A percentile compares a stretch with the other conserved stretches of the same genome.
Evolutionary conservation across 2,329 filamentous ascomycete species (phyloP).

Genomic region (Aaosphaeria pasadenensis): DNA sequence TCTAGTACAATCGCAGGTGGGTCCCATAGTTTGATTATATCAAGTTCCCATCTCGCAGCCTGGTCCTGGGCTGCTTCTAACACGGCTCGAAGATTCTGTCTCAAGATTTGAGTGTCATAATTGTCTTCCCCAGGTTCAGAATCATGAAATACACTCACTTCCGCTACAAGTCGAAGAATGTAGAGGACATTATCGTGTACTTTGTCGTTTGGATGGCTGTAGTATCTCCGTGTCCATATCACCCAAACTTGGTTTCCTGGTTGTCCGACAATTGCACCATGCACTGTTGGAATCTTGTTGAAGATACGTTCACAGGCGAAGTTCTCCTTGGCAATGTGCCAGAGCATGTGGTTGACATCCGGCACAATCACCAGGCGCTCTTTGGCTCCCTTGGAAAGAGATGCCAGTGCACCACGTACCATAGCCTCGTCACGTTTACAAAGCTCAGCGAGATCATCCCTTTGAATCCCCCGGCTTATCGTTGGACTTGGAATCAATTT

Average conservation of each 20-base stretch:
- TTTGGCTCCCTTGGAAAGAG: constrained; percentile 23
- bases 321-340: constrained; percentile 74
- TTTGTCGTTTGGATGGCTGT: constrained; percentile 35
- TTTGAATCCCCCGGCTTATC: constrained; percentile 46
- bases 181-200: constrained; percentile 59
- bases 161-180: constrained; percentile 64
- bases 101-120: constrained; percentile 7
- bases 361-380: constrained; percentile 62
- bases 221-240: constrained; percentile 58
- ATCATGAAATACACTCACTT: constrained; percentile 31
- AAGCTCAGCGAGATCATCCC: constrained; percentile 56
- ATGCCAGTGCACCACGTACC: constrained; percentile 51
- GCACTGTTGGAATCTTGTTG: constrained; percentile 41
- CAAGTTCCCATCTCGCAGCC: constrained; percentile 65
- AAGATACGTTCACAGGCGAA: constrained; percentile 65
- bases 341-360: constrained; percentile 62
- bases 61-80: constrained; percentile 64
- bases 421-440: constrained; percentile 61
- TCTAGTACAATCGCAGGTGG: constrained; percentile 48
- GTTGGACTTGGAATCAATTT: not conserved
- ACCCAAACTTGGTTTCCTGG: constrained; percentile 61
- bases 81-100: constrained; percentile 47
- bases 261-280: constrained; percentile 62
- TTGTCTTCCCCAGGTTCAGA: constrained; percentile 6
- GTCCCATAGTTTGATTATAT: constrained; percentile 76